Evolutionary conservation across 1,284 basidiomycete species (phyloP).

Genomic region (Testicularia cyperi): DNA sequence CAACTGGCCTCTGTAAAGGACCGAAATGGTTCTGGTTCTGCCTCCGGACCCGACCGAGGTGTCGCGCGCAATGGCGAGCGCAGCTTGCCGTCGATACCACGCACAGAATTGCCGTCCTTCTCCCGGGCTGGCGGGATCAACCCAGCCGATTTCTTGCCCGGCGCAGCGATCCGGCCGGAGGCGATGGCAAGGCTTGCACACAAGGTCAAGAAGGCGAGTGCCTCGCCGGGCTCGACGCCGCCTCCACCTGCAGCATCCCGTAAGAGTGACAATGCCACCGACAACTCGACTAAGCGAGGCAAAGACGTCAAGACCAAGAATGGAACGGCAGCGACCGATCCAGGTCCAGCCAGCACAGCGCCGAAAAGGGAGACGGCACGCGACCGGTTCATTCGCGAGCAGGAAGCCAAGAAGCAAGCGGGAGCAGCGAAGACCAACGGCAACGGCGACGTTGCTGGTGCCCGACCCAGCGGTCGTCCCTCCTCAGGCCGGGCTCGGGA

Average conservation of each 20-base stretch:
- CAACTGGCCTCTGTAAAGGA: too few relatives aligned
- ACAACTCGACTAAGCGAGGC: too few relatives aligned
- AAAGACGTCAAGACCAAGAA: too few relatives aligned
- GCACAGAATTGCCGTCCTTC: too few relatives aligned
- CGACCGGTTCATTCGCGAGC: constrained; percentile 49
- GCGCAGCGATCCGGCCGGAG: constrained; percentile 28
- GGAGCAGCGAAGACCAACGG: not conserved
- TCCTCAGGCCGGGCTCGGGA: too few relatives aligned
- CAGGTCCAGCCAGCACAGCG: constrained; percentile 6
- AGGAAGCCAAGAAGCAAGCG: constrained; percentile 38
- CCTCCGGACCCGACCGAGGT: too few relatives aligned
- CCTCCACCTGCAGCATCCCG: too few relatives aligned
- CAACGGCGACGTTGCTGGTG: not conserved
- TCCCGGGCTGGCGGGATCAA: constrained; percentile 28
- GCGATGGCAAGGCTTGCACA: constrained; percentile 19
- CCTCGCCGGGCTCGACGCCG: not conserved
- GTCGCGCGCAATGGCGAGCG: too few relatives aligned
- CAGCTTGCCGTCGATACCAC: too few relatives aligned
- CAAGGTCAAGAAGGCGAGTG: constrained; percentile 7
- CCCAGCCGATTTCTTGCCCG: constrained; percentile 44
- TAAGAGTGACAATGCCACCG: too few relatives aligned
- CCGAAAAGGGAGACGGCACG: constrained; percentile 38
- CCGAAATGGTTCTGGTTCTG: too few relatives aligned
- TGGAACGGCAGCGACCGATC: constrained; percentile 2
- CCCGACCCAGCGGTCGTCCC: too few relatives aligned